Conservation (phyloP, 225 moss, liverwort and hornwort species). For the Asterella californica region DNA sequence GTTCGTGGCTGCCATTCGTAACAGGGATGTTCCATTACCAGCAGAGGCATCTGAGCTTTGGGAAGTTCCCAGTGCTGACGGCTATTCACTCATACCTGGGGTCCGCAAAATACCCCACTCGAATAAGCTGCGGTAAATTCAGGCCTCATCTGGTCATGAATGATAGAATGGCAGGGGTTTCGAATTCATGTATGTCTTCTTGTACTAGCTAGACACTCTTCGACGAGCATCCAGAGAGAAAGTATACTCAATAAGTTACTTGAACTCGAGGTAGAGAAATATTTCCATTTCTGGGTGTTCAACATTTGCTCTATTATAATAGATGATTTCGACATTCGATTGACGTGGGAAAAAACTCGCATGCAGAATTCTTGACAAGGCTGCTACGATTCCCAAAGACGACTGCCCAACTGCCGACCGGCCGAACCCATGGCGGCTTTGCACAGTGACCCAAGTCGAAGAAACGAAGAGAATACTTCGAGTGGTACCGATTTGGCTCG, state of each 20-base stretch:
- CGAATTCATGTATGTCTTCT: too few relatives aligned
- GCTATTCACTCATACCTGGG: not conserved
- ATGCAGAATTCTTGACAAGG: slow-evolving; percentile 24
- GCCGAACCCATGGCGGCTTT: slow-evolving; percentile 7
- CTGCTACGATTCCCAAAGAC: slow-evolving; percentile 8
- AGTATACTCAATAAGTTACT: too few relatives aligned
- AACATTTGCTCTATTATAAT: too few relatives aligned
- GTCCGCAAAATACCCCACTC: slow-evolving; percentile 10
- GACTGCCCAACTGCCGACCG: not conserved
- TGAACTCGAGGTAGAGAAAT: too few relatives aligned
- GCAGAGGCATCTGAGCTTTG: not conserved
- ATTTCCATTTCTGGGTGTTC: too few relatives aligned
- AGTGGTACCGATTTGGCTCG: slow-evolving; percentile 26
- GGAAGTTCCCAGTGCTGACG: not conserved
- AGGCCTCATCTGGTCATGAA: too few relatives aligned
- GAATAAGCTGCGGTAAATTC: slow-evolving; percentile 7
- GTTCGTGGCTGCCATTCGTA: slow-evolving; percentile 16
- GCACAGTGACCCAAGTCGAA: slow-evolving; percentile 27
- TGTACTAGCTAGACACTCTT: too few relatives aligned
- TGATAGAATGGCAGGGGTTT: too few relatives aligned
- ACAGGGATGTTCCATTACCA: not conserved
- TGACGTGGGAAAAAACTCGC: not conserved
- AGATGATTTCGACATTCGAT: too few relatives aligned
- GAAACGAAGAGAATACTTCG: slow-evolving; percentile 20
- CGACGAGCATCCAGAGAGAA: too few relatives aligned